Evolutionary conservation across 2,329 filamentous ascomycete genomes (phyloP).

Genomic region (Ascochyta viciae-villosae): DNA sequence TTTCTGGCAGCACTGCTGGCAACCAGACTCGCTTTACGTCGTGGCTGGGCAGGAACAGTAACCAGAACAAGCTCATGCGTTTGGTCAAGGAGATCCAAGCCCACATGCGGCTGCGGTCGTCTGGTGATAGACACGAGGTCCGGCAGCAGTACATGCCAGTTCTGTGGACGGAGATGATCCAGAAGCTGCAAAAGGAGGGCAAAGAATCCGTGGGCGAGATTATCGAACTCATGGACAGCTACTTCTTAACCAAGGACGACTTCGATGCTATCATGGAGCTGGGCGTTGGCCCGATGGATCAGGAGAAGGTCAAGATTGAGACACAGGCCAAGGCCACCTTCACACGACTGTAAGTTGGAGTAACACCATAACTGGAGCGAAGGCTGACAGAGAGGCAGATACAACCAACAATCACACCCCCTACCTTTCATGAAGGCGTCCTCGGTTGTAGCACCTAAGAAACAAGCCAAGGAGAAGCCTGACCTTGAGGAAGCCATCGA

Average conservation of each 20-base stretch:
- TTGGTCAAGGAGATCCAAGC: constrained; percentile 93
- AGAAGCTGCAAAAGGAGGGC: constrained; percentile 76
- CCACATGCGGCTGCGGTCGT: constrained; percentile 91
- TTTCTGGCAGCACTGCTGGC: constrained; percentile 75
- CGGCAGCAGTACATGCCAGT: constrained; percentile 92
- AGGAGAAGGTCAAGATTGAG: constrained; percentile 78
- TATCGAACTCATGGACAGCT: constrained; percentile 96
- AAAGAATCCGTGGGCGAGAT: constrained; percentile 82
- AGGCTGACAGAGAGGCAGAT: constrained; percentile 59
- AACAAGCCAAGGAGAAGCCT: constrained; percentile 75
- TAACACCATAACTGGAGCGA: neutral
- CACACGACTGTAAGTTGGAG: constrained; percentile 75
- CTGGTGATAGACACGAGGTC: constrained; percentile 90
- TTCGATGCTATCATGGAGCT: constrained; percentile 93
- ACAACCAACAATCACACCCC: constrained; percentile 86
- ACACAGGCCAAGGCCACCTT: constrained; percentile 87
- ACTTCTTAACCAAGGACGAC: constrained; percentile 93
- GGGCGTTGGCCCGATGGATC: constrained; percentile 82
- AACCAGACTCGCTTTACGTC: constrained; percentile 78
- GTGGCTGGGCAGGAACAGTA: constrained; percentile 97
- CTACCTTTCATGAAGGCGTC: constrained; percentile 96
- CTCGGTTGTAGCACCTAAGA: constrained; percentile 75
- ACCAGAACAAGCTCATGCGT: constrained; percentile 73
- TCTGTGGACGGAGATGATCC: constrained; percentile 81
- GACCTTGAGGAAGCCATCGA: constrained; percentile 97